Evolutionary conservation across 2,329 filamentous ascomycete genomes (phyloP).

Genomic region (Exutisphaerella laricina): DNA sequence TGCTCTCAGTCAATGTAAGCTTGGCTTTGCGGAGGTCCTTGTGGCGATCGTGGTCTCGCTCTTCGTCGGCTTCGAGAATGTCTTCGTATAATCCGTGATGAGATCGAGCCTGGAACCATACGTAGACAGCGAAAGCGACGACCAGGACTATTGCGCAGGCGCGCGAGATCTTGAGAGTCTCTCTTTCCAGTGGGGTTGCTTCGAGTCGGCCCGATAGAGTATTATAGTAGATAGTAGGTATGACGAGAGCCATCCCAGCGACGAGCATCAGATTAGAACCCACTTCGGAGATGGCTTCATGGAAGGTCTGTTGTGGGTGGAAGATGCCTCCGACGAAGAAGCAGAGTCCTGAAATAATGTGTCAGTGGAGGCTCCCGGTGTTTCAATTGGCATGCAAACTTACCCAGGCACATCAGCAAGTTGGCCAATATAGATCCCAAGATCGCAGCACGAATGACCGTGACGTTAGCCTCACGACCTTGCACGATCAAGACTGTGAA

Average conservation of each 20-base stretch:
- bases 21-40: conserved; percentile 58
- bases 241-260: conserved; percentile 54
- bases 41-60: conserved; percentile 58
- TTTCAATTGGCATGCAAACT: conserved; percentile 2
- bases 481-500: conserved; percentile 65
- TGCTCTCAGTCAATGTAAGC: conserved; percentile 67
- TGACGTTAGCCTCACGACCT: conserved; percentile 28
- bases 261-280: conserved; percentile 72
- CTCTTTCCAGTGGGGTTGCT: conserved; percentile 42
- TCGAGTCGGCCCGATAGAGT: conserved; percentile 12
- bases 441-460: conserved; percentile 76
- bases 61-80: conserved; percentile 66
- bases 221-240: conserved; percentile 51
- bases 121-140: conserved; percentile 55
- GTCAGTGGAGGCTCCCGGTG: conserved; percentile 2
- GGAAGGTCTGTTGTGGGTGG: conserved; percentile 64
- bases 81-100: conserved; percentile 75
- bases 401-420: conserved; percentile 71
- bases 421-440: conserved; percentile 77
- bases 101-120: conserved; percentile 68
- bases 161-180: conserved; percentile 62
- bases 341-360: conserved; percentile 45
- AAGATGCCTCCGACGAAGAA: conserved; percentile 72
- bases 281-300: conserved; percentile 70
- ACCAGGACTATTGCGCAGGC: conserved; percentile 66